Percentiles rank a stretch among this genome's conserved stretches.
Evolutionary conservation across 352 stramenopile genomes (phyloP).

Genomic region (Discostella stelligera): DNA sequence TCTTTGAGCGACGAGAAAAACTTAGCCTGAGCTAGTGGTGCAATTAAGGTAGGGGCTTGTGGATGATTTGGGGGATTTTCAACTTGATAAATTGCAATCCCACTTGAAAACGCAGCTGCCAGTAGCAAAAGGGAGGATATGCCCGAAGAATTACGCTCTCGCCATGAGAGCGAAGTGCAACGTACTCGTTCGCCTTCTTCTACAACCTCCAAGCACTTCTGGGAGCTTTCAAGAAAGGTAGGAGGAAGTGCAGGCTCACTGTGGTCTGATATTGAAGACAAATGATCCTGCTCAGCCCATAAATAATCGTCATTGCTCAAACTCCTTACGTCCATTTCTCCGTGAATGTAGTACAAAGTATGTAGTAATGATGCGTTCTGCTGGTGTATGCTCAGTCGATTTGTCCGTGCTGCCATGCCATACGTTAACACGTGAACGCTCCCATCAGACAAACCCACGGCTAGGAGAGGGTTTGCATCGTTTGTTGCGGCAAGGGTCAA

Average conservation of each 20-base stretch:
- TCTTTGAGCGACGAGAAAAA: conserved; percentile 23
- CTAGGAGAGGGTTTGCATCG: conserved; percentile 53
- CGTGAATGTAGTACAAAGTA: conserved; percentile 58
- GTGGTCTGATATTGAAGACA: conserved; percentile 8
- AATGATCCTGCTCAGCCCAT: conserved; percentile 37
- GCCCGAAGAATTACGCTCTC: conserved; percentile 28
- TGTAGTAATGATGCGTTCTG: conserved; percentile 53
- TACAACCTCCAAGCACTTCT: background rate
- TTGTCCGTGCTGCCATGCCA: conserved; percentile 55
- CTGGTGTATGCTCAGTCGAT: conserved; percentile 32
- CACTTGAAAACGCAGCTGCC: conserved; percentile 64
- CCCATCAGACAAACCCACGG: conserved; percentile 68
- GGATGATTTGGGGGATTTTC: background rate
- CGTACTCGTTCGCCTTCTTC: conserved; percentile 11
- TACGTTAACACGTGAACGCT: conserved; percentile 68
- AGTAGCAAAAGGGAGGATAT: conserved; percentile 56
- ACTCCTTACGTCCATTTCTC: conserved; percentile 31
- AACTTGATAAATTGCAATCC: conserved; percentile 74
- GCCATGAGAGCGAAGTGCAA: conserved; percentile 55
- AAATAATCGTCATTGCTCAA: conserved; percentile 41
- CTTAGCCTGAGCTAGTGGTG: conserved; percentile 36
- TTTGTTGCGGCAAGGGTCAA: conserved; percentile 39
- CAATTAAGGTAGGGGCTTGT: conserved; percentile 13
- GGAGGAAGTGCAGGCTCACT: conserved; percentile 4
- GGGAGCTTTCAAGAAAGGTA: conserved; percentile 8